phyloP scores from a whole-genome alignment of 2,329 filamentous ascomycete species.

The Paraconiothyrium brasiliense region DNA sequence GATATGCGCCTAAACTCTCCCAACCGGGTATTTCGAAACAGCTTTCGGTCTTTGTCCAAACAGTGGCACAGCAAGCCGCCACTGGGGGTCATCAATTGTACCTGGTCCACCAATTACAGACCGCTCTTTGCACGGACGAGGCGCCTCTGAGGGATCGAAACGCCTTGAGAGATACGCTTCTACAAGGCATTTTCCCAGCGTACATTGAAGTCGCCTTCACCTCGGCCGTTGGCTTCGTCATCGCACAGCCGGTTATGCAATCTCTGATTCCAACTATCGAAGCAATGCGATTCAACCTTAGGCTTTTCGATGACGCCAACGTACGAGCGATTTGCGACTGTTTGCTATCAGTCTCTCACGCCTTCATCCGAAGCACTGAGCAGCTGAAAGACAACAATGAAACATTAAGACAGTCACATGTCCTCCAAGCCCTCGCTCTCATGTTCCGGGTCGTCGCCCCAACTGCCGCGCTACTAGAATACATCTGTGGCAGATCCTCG shows the following conservation, averaged over 20 bases:
- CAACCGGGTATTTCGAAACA: conserved; percentile 62
- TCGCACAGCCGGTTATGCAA: conserved; percentile 62
- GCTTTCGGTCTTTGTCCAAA: conserved; percentile 67
- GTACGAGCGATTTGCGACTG: conserved; percentile 49
- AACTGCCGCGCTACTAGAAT: conserved; percentile 56
- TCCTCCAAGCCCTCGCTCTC: conserved; percentile 50
- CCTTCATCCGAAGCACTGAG: conserved; percentile 49
- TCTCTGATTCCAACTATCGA: conserved; percentile 56
- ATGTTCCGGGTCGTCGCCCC: conserved; percentile 55
- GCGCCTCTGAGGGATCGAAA: conserved; percentile 50
- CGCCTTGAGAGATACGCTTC: conserved; percentile 61
- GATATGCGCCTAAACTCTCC: conserved; percentile 64
- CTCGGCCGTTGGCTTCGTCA: conserved; percentile 60
- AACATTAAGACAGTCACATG: conserved; percentile 50
- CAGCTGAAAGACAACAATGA: conserved; percentile 45
- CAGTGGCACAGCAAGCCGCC: conserved; percentile 66
- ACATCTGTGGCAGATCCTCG: conserved; percentile 53
- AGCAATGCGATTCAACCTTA: conserved; percentile 57
- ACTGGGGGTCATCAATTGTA: conserved; percentile 66
- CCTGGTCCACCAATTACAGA: conserved; percentile 63
- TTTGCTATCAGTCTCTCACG: conserved; percentile 51
- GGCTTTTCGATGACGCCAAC: conserved; percentile 52
- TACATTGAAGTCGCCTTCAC: conserved; percentile 62
- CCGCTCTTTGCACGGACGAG: conserved; percentile 60
- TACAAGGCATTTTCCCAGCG: conserved; percentile 65